Evolutionary conservation across 2,329 filamentous ascomycete genomes (phyloP).

Genomic region (Fusarium beomiforme): DNA sequence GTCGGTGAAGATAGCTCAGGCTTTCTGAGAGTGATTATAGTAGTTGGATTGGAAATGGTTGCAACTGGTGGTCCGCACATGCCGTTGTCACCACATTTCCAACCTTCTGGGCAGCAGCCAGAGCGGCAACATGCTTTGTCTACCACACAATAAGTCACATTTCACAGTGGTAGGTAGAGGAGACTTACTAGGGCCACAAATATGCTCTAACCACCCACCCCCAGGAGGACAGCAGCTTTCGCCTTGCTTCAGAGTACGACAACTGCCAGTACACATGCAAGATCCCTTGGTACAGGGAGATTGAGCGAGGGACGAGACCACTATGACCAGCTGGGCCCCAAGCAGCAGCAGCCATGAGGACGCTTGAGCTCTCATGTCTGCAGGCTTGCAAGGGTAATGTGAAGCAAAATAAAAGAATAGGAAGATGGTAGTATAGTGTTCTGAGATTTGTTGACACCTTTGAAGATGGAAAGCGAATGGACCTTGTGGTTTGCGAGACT

Average conservation of each 20-base stretch:
- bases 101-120: not conserved
- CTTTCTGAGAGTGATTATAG: not conserved
- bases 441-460: no score
- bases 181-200: not conserved
- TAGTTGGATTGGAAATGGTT: not conserved
- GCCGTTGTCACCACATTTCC: not conserved
- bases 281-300: not conserved
- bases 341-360: not conserved
- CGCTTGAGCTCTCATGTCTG: not conserved
- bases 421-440: no score
- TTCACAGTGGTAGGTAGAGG: not conserved
- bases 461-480: no score
- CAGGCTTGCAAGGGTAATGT: no score
- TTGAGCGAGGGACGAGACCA: not conserved
- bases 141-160: not conserved
- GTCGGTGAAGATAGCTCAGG: not conserved
- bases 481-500: no score
- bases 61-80: not conserved
- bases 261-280: not conserved
- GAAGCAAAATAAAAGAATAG: no score
- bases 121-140: not conserved
- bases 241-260: not conserved
- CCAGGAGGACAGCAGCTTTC: not conserved
- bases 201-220: not conserved
- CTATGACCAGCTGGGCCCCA: accelerated